Percentiles rank a stretch among this genome's conserved stretches.
These are phyloP conservation scores for Candida sanyiensis DNA, from an alignment of 805 yeast species.

Conservation along the genomic window DNA sequence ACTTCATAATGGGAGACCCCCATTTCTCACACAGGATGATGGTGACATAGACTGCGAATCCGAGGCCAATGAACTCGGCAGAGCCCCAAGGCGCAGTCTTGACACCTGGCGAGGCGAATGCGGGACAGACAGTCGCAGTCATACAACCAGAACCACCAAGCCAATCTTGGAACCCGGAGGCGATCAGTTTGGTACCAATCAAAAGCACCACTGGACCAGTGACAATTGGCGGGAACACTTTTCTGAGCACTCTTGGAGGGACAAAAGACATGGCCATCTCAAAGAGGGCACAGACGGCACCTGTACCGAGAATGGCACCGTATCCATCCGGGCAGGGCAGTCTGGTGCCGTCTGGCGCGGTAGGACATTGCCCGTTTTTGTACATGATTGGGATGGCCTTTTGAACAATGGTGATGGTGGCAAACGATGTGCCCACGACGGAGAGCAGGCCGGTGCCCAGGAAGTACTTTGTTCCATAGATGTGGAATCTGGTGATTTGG, in stretches of 20 bases:
- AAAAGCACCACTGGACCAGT: constrained; percentile 89
- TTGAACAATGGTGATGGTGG: constrained; percentile 74
- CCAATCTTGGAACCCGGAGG: constrained; percentile 77
- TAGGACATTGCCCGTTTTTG: constrained; percentile 58
- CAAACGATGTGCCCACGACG: constrained; percentile 87
- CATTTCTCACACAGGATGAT: constrained; percentile 76
- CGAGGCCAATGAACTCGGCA: constrained; percentile 83
- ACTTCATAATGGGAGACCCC: constrained; percentile 93
- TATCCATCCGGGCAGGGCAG: constrained; percentile 87
- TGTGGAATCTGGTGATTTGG: constrained; percentile 77
- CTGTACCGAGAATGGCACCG: constrained; percentile 77
- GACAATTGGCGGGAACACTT: constrained; percentile 79
- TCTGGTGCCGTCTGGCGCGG: constrained; percentile 54
- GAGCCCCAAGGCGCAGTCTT: constrained; percentile 73
- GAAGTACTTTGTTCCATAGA: constrained; percentile 67
- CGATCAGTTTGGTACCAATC: constrained; percentile 69
- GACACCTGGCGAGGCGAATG: constrained; percentile 49
- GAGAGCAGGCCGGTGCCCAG: constrained; percentile 88
- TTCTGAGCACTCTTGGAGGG: constrained; percentile 69
- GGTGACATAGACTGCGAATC: constrained; percentile 71
- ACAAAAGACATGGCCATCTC: constrained; percentile 70
- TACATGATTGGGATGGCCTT: constrained; percentile 82
- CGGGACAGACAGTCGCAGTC: constrained; percentile 42
- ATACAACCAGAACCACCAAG: constrained; percentile 79
- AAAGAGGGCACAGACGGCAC: constrained; percentile 65